Evolutionary conservation across 441 rosid genomes (phyloP).

Genomic region (Syzygium syzygioides): DNA sequence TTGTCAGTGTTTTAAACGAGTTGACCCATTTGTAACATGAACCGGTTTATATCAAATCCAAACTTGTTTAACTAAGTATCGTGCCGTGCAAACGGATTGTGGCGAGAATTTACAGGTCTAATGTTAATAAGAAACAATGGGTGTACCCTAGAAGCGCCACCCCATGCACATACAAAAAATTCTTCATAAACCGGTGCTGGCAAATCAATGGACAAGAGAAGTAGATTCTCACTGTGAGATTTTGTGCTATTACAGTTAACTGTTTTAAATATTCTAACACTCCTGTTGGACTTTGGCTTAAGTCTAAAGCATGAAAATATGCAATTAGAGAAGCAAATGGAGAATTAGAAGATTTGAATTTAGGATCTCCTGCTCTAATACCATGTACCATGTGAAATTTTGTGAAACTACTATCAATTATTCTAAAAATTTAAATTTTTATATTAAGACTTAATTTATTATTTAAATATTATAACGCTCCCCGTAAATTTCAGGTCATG

Average conservation of each 20-base stretch:
- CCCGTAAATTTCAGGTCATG: background rate
- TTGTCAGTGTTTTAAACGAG: background rate
- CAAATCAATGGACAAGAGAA: background rate
- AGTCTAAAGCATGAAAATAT: too few species aligned
- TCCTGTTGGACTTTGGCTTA: too few species aligned
- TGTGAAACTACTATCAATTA: too few species aligned
- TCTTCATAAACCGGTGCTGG: background rate
- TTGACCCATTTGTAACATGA: background rate
- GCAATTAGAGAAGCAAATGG: too few species aligned
- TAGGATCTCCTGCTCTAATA: too few species aligned
- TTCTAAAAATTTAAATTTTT: too few species aligned
- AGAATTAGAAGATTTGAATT: too few species aligned
- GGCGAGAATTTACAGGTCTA: background rate
- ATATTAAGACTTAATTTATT: too few species aligned
- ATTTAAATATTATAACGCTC: too few species aligned
- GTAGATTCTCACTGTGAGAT: background rate
- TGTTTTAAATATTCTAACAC: too few species aligned
- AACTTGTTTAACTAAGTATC: background rate
- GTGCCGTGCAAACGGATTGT: background rate
- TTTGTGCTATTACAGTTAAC: too few species aligned
- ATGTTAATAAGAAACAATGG: background rate
- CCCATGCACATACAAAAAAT: background rate
- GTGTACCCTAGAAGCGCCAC: background rate
- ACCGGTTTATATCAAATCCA: background rate
- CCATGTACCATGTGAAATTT: too few species aligned